These are phyloP conservation scores for Leucosporidium scottii DNA, from an alignment of 768 basidiomycete genomes.

Conservation along the genomic window DNA sequence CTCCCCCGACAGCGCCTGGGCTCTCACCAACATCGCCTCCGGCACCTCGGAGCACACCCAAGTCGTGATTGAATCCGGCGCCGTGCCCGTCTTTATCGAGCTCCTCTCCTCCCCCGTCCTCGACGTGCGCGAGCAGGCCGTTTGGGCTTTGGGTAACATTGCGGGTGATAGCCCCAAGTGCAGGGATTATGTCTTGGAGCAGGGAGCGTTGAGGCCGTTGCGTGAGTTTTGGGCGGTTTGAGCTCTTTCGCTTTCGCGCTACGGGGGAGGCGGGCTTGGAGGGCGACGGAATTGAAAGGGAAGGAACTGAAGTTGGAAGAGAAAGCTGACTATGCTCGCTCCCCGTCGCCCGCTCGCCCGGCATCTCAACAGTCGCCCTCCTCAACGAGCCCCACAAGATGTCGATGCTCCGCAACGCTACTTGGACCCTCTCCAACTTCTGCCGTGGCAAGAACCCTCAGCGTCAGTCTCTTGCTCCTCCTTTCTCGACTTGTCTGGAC, in stretches of 20 bases:
- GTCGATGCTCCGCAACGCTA: constrained; percentile 90
- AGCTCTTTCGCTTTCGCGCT: not conserved
- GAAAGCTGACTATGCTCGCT: too few relatives aligned
- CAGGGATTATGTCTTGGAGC: constrained; percentile 89
- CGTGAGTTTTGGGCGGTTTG: constrained; percentile 41
- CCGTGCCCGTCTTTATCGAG: constrained; percentile 95
- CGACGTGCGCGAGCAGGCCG: constrained; percentile 97
- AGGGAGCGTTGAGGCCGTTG: constrained; percentile 87
- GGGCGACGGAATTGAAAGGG: not conserved
- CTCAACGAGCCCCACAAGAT: constrained; percentile 96
- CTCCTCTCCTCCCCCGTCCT: constrained; percentile 85
- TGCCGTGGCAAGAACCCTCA: constrained; percentile 97
- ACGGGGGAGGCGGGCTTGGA: too few relatives aligned
- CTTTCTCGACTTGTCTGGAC: too few relatives aligned
- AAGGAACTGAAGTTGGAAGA: too few relatives aligned
- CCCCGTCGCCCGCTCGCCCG: too few relatives aligned
- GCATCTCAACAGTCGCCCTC: constrained; percentile 40
- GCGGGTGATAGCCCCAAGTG: constrained; percentile 97
- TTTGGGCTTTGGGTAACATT: constrained; percentile 99
- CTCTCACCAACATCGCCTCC: constrained; percentile 38
- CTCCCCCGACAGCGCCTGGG: constrained; percentile 30
- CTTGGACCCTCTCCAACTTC: constrained; percentile 99
- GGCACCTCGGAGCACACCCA: constrained; percentile 98
- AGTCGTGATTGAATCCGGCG: constrained; percentile 88
- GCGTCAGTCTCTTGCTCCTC: constrained; percentile 40